These are phyloP conservation scores for Dianthus caryophyllus DNA, from an alignment of 148 eudicot species.

Conservation along the genomic window DNA sequence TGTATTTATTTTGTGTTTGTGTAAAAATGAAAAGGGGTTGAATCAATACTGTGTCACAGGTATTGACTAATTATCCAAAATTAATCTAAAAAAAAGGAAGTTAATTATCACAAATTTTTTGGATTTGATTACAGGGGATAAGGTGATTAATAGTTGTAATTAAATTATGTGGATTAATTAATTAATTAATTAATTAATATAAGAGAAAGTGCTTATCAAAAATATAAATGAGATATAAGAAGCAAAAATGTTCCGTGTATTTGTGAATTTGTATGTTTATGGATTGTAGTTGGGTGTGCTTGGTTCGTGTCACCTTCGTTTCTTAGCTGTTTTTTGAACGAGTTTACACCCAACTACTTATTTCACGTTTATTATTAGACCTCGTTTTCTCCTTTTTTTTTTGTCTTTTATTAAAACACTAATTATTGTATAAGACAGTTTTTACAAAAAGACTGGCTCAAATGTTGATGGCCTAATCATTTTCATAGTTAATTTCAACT, in stretches of 20 bases:
- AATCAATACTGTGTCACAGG: conserved; percentile 1
- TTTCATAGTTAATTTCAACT: too few relatives aligned
- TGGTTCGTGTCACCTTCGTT: background rate
- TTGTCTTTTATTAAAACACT: too few relatives aligned
- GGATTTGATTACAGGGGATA: background rate
- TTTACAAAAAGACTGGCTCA: too few relatives aligned
- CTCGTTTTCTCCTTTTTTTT: too few relatives aligned
- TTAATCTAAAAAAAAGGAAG: conserved; percentile 7
- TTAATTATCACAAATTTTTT: background rate
- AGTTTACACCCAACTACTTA: too few relatives aligned
- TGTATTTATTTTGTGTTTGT: background rate
- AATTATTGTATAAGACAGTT: too few relatives aligned
- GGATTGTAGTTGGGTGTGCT: background rate
- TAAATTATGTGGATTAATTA: too few relatives aligned
- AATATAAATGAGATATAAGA: background rate
- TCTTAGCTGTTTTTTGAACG: conserved; percentile 26
- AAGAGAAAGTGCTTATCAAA: conserved; percentile 20
- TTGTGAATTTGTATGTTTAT: background rate
- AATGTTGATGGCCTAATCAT: too few relatives aligned
- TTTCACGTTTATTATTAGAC: too few relatives aligned
- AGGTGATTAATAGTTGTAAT: background rate
- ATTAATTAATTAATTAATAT: background rate
- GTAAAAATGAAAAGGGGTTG: background rate
- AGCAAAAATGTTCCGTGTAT: background rate
- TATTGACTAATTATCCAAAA: conserved; percentile 10